Percentiles rank a stretch among this genome's conserved stretches.
These are phyloP conservation scores for Allium cepa DNA, from an alignment of 106 monocot species.

Conservation along the genomic window DNA sequence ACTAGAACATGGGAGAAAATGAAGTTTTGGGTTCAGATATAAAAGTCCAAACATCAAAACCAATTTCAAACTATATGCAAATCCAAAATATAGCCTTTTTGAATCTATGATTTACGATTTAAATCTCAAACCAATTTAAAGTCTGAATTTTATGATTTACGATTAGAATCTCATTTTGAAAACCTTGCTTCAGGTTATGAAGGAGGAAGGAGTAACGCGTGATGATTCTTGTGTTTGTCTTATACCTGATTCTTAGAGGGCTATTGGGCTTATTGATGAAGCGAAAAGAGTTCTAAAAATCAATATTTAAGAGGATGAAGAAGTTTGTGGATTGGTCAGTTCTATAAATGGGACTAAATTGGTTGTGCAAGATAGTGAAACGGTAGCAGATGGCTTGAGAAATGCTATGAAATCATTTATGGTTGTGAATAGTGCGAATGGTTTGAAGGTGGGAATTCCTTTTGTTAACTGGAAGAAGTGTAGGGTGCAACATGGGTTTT, in stretches of 20 bases:
- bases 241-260: constrained; percentile 68
- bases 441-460: constrained; percentile 4
- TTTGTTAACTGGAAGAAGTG: constrained; percentile 22
- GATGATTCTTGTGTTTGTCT: constrained; percentile 35
- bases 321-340: constrained; percentile 2
- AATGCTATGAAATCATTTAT: constrained; percentile 3
- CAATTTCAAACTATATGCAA: too few relatives aligned
- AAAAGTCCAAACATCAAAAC: too few relatives aligned
- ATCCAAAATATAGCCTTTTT: too few relatives aligned
- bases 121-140: too few relatives aligned
- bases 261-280: constrained; percentile 54
- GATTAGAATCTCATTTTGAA: too few relatives aligned
- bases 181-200: constrained; percentile 26
- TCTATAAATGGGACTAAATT: constrained; percentile 2
- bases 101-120: too few relatives aligned
- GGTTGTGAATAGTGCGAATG: background rate
- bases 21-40: too few relatives aligned
- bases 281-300: constrained; percentile 33
- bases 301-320: background rate
- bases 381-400: constrained; percentile 1
- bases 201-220: constrained; percentile 35
- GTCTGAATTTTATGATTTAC: too few relatives aligned
- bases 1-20: too few relatives aligned
- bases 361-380: constrained; percentile 2
- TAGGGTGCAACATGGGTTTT: constrained; percentile 16